Base-by-base conservation (phyloP, 805 yeast species). In the Tetrapisispora iriomotensis region DNA sequence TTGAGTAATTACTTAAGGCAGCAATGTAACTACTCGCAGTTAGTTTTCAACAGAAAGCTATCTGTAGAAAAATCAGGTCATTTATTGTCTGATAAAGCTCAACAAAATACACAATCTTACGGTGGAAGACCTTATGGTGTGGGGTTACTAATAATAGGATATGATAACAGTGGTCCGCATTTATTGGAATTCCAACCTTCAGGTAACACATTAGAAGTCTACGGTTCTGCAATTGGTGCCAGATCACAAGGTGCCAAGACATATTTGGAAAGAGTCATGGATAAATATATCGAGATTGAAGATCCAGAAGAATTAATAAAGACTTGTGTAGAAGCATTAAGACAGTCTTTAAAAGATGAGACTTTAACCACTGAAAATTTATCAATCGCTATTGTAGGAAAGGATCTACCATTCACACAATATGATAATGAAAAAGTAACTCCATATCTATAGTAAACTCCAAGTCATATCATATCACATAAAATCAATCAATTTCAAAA, bases 41-140 rank as follows among this genome's bases (percentile, higher is more conserved):
- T 90, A 71, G 78, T 88, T 21, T 92, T 75, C 64, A 80, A 86
- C 64, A 77, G 95, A 54, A 88, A 95, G 13, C 67, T 92, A 44
- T 79, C 84, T 45, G 78, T 88, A 14, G 76, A 81, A 41, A 78
- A 79, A 52, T 95, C 96, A 2, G 95, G 86, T 13, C 70, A 76
- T 50, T 67, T 87, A 40, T 76, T 92, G 54, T 95, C 96, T 21
- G 96, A 90, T 62, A 92, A 92, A 68, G 98, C 99, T 0, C 99
- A 92, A 65, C 79, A 77, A 50, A 90, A 92, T 65, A 92, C 99
- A 29, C 97, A 92, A 66, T 78, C 84, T 44, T 87, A 92, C 54
- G 97, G 97, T 7, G 82, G 90, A 9, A 79, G 99, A 63, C 99
- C 99, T 8, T 92, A 92, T 58, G 99, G 99, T 48, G 98, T 92